Conservation (phyloP, 1,139 yeast species). For the Pichia sp. region DNA sequence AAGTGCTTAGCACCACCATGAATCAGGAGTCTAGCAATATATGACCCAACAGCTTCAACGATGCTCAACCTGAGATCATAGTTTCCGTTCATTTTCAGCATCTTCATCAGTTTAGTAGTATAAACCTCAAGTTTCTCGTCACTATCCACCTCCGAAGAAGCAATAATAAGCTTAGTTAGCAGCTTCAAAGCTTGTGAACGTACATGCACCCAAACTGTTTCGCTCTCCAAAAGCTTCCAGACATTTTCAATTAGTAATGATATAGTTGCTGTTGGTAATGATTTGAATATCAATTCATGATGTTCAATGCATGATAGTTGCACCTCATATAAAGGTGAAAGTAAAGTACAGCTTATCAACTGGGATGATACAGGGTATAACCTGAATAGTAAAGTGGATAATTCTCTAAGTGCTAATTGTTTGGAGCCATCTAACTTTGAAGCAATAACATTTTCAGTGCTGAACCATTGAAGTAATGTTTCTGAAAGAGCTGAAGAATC, state of each 20-base stretch:
- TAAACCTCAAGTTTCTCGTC: slow-evolving; percentile 3
- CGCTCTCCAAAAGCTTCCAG: slow-evolving; percentile 27
- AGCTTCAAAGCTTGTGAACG: slow-evolving; percentile 36
- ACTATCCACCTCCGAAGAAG: background rate
- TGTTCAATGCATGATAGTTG: slow-evolving; percentile 37
- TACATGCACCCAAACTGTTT: slow-evolving; percentile 35
- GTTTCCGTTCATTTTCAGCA: slow-evolving; percentile 25
- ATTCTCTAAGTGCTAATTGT: slow-evolving; percentile 35
- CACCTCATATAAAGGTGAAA: slow-evolving; percentile 42
- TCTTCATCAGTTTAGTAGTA: slow-evolving; percentile 23
- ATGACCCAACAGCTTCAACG: slow-evolving; percentile 43
- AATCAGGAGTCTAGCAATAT: slow-evolving; percentile 24
- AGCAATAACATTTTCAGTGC: slow-evolving; percentile 15
- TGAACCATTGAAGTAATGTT: slow-evolving; percentile 29
- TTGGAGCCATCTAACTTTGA: slow-evolving; percentile 37
- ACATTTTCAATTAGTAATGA: slow-evolving; percentile 13
- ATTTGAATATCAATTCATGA: slow-evolving; percentile 14
- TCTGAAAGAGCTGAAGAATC: too few species aligned
- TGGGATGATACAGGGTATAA: slow-evolving; percentile 26
- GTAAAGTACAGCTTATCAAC: slow-evolving; percentile 28
- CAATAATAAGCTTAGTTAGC: slow-evolving; percentile 27
- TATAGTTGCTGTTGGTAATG: too few species aligned
- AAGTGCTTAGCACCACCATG: slow-evolving; percentile 8
- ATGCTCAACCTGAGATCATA: slow-evolving; percentile 43
- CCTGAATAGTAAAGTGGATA: slow-evolving; percentile 27